phyloP scores from a whole-genome alignment of 2,329 filamentous ascomycete species.

The Coleophoma eucalyptorum region DNA sequence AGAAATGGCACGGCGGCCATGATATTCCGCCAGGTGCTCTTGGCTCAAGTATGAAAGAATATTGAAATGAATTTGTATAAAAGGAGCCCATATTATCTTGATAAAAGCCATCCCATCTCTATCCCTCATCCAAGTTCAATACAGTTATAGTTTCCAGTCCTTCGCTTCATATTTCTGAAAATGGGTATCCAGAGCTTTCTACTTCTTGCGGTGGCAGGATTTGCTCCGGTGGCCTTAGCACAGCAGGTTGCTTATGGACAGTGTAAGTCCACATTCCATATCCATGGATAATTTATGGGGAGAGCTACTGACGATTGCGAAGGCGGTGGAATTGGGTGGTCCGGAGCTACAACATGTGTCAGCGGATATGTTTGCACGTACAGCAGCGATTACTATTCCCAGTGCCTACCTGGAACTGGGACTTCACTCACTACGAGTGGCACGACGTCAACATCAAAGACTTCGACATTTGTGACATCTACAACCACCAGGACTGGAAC shows the following conservation, averaged over 20 bases:
- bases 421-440: not conserved
- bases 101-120: not conserved
- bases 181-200: conserved; percentile 22
- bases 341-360: conserved; percentile 21
- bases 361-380: conserved; percentile 21
- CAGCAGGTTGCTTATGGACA: conserved; percentile 20
- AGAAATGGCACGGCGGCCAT: conserved; percentile 16
- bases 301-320: conserved; percentile 2
- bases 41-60: too few relatives aligned
- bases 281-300: not conserved
- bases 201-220: conserved; percentile 25
- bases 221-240: conserved; percentile 23
- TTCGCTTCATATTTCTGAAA: conserved; percentile 7
- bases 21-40: conserved; percentile 9
- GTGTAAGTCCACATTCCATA: conserved; percentile 15
- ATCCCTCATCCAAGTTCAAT: not conserved
- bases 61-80: not conserved
- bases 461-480: conserved; percentile 12
- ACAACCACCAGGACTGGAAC: conserved; percentile 10
- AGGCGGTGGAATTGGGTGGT: conserved; percentile 23
- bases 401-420: conserved; percentile 21
- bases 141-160: not conserved
- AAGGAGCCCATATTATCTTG: conserved; percentile 7
- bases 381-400: conserved; percentile 21
- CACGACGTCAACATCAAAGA: conserved; percentile 10